A percentile compares a stretch with the other conserved stretches of the same genome.
phyloP scores from a whole-genome alignment of 768 basidiomycete species.

The Filobasidium floriforme region DNA sequence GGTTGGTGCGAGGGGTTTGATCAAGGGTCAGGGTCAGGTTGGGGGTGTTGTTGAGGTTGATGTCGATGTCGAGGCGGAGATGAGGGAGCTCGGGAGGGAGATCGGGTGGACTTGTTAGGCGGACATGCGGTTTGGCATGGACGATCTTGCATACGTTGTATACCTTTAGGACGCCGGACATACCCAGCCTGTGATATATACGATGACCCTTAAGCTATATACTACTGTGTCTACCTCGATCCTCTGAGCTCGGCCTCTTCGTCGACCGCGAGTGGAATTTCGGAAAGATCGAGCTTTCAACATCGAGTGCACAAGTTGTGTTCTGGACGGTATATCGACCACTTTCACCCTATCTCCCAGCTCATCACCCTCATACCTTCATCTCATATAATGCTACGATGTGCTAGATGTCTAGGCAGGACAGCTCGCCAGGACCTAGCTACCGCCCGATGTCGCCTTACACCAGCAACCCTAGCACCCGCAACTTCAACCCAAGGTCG shows the following conservation, averaged over 20 bases:
- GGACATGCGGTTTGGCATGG: too few species aligned
- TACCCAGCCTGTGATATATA: too few species aligned
- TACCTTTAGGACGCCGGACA: too few species aligned
- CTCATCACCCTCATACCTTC: not conserved
- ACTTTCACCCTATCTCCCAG: not conserved
- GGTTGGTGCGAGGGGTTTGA: not conserved
- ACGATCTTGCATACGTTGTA: too few species aligned
- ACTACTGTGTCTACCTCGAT: too few species aligned
- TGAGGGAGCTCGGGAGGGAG: not conserved
- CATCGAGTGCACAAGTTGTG: too few species aligned
- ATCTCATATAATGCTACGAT: not conserved
- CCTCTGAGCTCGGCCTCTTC: not conserved
- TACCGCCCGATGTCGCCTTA: not conserved
- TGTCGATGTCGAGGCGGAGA: slow-evolving; percentile 1
- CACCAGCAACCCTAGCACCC: not conserved
- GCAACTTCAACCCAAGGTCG: not conserved
- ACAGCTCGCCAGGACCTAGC: not conserved
- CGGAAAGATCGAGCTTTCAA: not conserved
- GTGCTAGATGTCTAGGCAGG: not conserved
- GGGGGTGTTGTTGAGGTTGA: too few species aligned
- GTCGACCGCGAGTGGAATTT: not conserved
- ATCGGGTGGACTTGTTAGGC: too few species aligned
- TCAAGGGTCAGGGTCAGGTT: not conserved
- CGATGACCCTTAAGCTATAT: too few species aligned
- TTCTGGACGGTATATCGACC: too few species aligned